Conservation (phyloP, 164 flowering plant genomes). For the Vitis amurensis region DNA sequence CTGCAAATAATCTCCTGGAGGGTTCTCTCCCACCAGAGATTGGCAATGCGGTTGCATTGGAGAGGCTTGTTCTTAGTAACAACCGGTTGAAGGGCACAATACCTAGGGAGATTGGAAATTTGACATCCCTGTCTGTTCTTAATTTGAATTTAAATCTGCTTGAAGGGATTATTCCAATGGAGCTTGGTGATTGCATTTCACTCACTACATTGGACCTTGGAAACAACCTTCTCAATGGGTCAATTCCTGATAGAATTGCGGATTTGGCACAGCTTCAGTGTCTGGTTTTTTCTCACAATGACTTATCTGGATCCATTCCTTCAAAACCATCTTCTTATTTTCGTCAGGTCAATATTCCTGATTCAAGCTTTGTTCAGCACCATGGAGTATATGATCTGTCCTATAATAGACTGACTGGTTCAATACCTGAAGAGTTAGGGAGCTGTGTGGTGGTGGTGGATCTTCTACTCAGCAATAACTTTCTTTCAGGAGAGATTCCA, state of each 20-base stretch:
- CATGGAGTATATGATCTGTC: conserved; percentile 77
- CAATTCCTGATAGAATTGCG: conserved; percentile 38
- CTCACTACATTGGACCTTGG: conserved; percentile 74
- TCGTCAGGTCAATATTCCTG: conserved; percentile 57
- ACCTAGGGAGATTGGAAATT: conserved; percentile 64
- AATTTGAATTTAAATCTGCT: conserved; percentile 56
- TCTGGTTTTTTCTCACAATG: conserved; percentile 70
- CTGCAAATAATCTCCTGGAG: conserved; percentile 51
- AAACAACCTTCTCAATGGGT: conserved; percentile 45
- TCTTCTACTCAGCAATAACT: conserved; percentile 56
- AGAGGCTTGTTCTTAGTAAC: conserved; percentile 53
- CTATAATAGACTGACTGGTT: conserved; percentile 57
- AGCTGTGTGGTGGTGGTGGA: conserved; percentile 54
- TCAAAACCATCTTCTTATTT: conserved; percentile 46
- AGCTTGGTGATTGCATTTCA: conserved; percentile 46
- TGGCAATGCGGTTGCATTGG: conserved; percentile 47
- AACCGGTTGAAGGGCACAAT: conserved; percentile 54
- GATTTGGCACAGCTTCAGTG: conserved; percentile 58
- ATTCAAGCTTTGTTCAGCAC: conserved; percentile 67
- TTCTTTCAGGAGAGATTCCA: conserved; percentile 68
- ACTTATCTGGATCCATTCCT: conserved; percentile 63
- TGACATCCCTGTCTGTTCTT: conserved; percentile 54
- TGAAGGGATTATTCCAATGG: conserved; percentile 53
- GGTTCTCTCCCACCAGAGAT: conserved; percentile 53
- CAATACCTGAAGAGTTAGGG: conserved; percentile 69